Conservation (phyloP, 768 basidiomycete genomes). For the Naematelia aurantialba region DNA sequence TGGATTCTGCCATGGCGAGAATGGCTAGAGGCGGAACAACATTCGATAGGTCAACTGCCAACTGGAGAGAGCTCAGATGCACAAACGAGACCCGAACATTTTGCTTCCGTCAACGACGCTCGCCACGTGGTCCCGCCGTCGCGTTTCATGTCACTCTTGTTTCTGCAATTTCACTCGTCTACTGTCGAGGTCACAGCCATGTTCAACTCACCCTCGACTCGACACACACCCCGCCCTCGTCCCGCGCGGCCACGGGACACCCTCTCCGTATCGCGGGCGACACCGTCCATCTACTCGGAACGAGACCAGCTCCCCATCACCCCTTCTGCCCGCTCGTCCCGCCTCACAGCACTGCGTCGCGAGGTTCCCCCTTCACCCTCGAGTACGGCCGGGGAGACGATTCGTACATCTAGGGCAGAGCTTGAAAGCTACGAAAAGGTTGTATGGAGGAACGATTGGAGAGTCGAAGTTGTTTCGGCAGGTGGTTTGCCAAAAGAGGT, state of each 20-base stretch:
- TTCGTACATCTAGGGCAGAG: slow-evolving; percentile 23
- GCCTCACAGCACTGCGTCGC: slow-evolving; percentile 11
- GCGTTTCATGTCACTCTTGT: too few species aligned
- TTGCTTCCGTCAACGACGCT: too few species aligned
- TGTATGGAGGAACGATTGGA: slow-evolving; percentile 31
- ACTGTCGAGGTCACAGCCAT: slow-evolving; percentile 8
- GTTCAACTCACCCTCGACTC: slow-evolving; percentile 36
- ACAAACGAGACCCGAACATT: too few species aligned
- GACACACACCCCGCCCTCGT: slow-evolving; percentile 33
- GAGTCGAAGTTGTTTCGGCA: slow-evolving; percentile 19
- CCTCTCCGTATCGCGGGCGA: slow-evolving; percentile 16
- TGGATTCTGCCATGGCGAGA: neutral
- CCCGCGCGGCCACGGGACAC: slow-evolving; percentile 4
- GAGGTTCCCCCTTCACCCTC: slow-evolving; percentile 20
- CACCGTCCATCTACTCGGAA: slow-evolving; percentile 32
- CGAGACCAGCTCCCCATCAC: slow-evolving; percentile 21
- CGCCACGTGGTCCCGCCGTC: too few species aligned
- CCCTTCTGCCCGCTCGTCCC: slow-evolving; percentile 20
- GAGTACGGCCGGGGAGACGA: slow-evolving; percentile 37
- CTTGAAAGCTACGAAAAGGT: slow-evolving; percentile 13
- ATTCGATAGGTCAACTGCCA: too few species aligned
- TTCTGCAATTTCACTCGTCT: neutral
- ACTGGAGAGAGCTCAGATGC: too few species aligned
- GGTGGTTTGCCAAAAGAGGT: slow-evolving; percentile 37
- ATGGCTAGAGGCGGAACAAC: too few species aligned